phyloP scores from a whole-genome alignment of 1,139 yeast genomes.

The Schwanniomyces etchellsii region DNA sequence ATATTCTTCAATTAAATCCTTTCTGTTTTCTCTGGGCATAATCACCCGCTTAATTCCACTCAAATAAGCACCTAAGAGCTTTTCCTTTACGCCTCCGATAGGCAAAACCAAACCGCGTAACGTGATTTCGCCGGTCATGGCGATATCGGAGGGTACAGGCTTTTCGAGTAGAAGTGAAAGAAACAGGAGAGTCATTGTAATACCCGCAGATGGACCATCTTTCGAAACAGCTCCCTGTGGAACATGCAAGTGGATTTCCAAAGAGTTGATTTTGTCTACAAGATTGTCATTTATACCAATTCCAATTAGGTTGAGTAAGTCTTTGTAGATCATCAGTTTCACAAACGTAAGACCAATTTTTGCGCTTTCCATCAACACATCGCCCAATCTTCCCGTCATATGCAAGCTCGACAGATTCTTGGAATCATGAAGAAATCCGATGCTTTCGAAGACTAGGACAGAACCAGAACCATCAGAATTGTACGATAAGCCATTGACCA shows the following conservation, averaged over 20 bases:
- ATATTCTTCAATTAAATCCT: constrained; percentile 62
- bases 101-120: constrained; percentile 81
- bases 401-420: constrained; percentile 34
- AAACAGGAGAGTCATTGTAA: constrained; percentile 80
- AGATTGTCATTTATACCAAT: constrained; percentile 18
- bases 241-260: constrained; percentile 77
- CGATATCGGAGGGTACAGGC: constrained; percentile 64
- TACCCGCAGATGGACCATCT: constrained; percentile 94
- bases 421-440: constrained; percentile 50
- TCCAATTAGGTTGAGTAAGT: constrained; percentile 22
- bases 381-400: constrained; percentile 82
- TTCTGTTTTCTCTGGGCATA: constrained; percentile 65
- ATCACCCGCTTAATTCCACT: constrained; percentile 57
- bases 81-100: constrained; percentile 86
- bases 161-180: constrained; percentile 64
- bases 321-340: constrained; percentile 47
- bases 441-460: constrained; percentile 72
- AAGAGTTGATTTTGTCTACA: constrained; percentile 40
- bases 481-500: constrained; percentile 88
- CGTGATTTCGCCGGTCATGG: constrained; percentile 94
- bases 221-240: constrained; percentile 86
- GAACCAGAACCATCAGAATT: constrained; percentile 89
- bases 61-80: constrained; percentile 77
- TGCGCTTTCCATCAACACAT: constrained; percentile 77
- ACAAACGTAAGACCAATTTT: constrained; percentile 75